Evolutionary conservation across 805 yeast species (phyloP), one percentile per base, ranked within the genome.

Genomic region (Pichia thaimueangensis): DNA sequence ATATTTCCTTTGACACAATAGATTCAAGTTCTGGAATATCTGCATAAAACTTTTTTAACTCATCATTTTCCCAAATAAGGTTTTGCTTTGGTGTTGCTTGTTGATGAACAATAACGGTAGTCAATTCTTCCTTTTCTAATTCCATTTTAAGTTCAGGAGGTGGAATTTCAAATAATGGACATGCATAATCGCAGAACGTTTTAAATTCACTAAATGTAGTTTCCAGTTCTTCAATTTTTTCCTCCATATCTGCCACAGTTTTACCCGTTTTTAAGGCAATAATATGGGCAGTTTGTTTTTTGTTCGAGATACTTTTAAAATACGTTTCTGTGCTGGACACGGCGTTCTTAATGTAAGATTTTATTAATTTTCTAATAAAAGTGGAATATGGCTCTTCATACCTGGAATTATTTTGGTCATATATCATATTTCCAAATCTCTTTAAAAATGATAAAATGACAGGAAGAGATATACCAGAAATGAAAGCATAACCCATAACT

Each of bases 251-350:
- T 15, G 74, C 79, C 15, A 70, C 57, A 1, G 75, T 54, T 47
- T 72, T 75, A 20, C 95, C 95, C 1, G 83, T 77, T 50, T 83
- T 71, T 42, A 84, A 74, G 41, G 82, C 76, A 3, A 79, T 74
- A 42, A 71, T 73, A 35, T 70, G 68, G 42, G 72, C 75, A 40
- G 65, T 67, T 17, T 60, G 59, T 17, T 61, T 60, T 11, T 69
- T 55, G 17, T 60, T 63, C 10, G 55, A 47, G 0, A 72, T 54
- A n/a, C 58, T 57, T n/a, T 57, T 52, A 37, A 68, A 64, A n/a
- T 69, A 49, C 1, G 56, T 57, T 4, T 56, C 56, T 1, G 76
- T 57, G 22, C 60, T 57, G 1, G 61, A 46, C 10, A 72, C 60
- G 0, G 73, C 65, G 0, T 71, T 72, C 12, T 64, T 67, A 0